Percentiles rank a stretch among this genome's conserved stretches.
Evolutionary conservation across 2,329 filamentous ascomycete genomes (phyloP).

Genomic region (Exophiala alcalophila): DNA sequence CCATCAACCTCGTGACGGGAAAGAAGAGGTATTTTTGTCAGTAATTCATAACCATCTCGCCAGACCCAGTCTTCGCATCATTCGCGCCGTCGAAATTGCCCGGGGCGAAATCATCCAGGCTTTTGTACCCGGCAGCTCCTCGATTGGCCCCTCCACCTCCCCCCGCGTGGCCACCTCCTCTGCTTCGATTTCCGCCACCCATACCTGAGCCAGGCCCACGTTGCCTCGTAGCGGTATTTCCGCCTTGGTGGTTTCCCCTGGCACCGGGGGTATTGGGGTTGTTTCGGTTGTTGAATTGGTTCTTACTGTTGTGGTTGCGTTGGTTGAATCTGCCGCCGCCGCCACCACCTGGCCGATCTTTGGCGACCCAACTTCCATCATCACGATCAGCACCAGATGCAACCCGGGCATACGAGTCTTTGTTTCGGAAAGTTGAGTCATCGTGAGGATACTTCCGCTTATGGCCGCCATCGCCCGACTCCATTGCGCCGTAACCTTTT

Average conservation of each 20-base stretch:
- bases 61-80: constrained; percentile 22
- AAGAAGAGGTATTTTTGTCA: too few relatives aligned
- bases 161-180: constrained; percentile 5
- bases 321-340: constrained; percentile 19
- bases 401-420: constrained; percentile 37
- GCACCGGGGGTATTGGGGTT: constrained; percentile 8
- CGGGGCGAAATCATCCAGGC: constrained; percentile 58
- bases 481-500: constrained; percentile 46
- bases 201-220: constrained; percentile 14
- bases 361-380: constrained; percentile 25
- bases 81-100: constrained; percentile 34
- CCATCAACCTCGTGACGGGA: too few relatives aligned
- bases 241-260: constrained; percentile 12
- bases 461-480: constrained; percentile 56
- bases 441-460: constrained; percentile 60
- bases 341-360: constrained; percentile 6
- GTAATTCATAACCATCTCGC: constrained; percentile 31
- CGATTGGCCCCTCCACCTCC: constrained; percentile 40
- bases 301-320: constrained; percentile 24
- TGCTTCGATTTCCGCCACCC: constrained; percentile 13
- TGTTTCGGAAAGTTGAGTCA: constrained; percentile 44
- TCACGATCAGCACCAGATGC: constrained; percentile 32
- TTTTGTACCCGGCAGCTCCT: constrained; percentile 57
- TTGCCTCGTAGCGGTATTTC: constrained; percentile 10
- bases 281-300: constrained; percentile 27